Percentiles rank a stretch among this genome's conserved stretches.
Conservation (phyloP, 2,329 filamentous ascomycete species). For the Aspergillus novoparasiticus region DNA sequence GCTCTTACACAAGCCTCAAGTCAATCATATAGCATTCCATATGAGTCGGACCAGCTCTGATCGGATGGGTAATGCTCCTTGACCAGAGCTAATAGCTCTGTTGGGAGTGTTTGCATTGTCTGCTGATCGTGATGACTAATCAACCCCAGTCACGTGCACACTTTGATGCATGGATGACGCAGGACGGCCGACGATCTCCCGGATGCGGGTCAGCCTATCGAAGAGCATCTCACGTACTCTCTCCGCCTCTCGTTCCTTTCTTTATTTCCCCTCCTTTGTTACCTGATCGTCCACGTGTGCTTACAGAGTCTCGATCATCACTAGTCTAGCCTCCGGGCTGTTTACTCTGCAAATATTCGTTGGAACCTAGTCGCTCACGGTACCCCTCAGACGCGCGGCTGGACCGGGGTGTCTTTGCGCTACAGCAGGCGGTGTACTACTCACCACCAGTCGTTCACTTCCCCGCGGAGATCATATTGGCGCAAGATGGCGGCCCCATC, state of each 20-base stretch:
- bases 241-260: neutral
- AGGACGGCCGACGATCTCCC: conserved; percentile 34
- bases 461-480: conserved; percentile 10
- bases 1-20: no score
- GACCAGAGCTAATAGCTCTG: no score
- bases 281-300: neutral
- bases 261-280: conserved; percentile 18
- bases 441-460: conserved; percentile 9
- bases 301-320: neutral
- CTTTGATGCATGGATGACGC: conserved; percentile 35
- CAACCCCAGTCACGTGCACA: conserved; percentile 25
- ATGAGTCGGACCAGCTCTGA: no score
- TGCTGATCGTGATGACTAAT: neutral
- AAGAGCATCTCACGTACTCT: conserved; percentile 13
- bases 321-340: neutral
- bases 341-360: neutral
- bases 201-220: conserved; percentile 20
- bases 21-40: no score
- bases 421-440: conserved; percentile 21
- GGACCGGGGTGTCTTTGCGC: conserved; percentile 17
- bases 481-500: conserved; percentile 31
- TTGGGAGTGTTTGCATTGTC: no score
- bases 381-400: conserved; percentile 6
- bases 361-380: neutral
- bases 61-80: no score